These are phyloP conservation scores for Apiospora sp. DNA, from an alignment of 2,329 filamentous ascomycete species.

Conservation along the genomic window DNA sequence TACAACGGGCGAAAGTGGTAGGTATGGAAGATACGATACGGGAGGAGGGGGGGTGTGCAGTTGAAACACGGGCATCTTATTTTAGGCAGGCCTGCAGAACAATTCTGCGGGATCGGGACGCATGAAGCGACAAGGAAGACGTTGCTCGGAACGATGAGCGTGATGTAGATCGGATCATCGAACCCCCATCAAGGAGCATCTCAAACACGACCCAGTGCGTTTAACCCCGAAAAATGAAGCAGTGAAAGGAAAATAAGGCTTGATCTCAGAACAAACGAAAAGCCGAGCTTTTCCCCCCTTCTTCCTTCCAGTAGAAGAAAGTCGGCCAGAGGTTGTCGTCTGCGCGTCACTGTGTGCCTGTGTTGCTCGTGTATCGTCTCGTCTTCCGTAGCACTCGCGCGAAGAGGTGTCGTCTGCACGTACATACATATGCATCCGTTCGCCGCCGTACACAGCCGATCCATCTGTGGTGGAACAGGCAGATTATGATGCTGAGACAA, in stretches of 20 bases:
- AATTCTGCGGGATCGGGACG: constrained; percentile 27
- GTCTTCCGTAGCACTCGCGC: constrained; percentile 18
- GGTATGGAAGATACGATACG: background rate
- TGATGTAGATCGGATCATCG: constrained; percentile 26
- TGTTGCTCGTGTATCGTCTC: constrained; percentile 12
- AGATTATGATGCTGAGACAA: constrained; percentile 25
- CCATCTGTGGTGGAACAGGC: constrained; percentile 25
- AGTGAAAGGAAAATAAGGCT: background rate
- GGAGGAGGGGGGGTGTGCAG: constrained; percentile 29
- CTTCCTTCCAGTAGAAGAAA: background rate
- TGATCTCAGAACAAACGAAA: background rate
- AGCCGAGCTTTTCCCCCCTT: background rate
- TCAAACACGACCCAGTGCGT: constrained; percentile 25
- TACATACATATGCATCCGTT: constrained; percentile 20
- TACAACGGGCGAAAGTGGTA: constrained; percentile 2
- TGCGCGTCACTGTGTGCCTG: background rate
- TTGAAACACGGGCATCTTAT: constrained; percentile 35
- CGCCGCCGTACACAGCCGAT: constrained; percentile 25
- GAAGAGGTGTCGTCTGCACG: constrained; percentile 17
- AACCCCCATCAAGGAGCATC: constrained; percentile 21
- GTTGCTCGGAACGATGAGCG: constrained; percentile 18
- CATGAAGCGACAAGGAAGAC: constrained; percentile 17
- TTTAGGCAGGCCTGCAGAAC: constrained; percentile 34
- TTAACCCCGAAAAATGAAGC: background rate
- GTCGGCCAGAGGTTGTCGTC: background rate